These are phyloP conservation scores for Sugiyamaella chiloensis DNA, from an alignment of 805 yeast genomes.

Conservation along the genomic window DNA sequence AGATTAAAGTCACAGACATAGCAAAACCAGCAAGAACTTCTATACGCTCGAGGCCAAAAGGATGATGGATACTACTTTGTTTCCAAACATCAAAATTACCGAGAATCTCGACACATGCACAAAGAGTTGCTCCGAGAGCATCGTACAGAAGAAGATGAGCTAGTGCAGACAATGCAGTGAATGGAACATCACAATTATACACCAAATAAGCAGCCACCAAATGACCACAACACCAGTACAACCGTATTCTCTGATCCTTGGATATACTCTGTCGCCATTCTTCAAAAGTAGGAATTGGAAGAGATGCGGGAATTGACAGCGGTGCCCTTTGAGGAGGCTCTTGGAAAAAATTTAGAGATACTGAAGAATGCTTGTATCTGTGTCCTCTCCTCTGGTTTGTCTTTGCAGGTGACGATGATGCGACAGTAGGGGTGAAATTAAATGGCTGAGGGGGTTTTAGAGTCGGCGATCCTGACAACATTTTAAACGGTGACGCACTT, in stretches of 20 bases:
- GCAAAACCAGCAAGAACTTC: conserved; percentile 90
- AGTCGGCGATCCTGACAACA: background rate
- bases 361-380: conserved; percentile 92
- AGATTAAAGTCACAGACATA: conserved; percentile 73
- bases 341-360: conserved; percentile 91
- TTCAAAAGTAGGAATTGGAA: conserved; percentile 65
- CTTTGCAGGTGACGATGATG: conserved; percentile 22
- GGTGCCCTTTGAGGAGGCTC: conserved; percentile 80
- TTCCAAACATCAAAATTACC: conserved; percentile 94
- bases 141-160: conserved; percentile 89
- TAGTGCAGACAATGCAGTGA: conserved; percentile 65
- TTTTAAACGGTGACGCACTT: conserved; percentile 6
- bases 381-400: conserved; percentile 75
- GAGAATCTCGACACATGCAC: conserved; percentile 72
- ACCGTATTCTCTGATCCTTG: conserved; percentile 52
- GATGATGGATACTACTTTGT: conserved; percentile 73
- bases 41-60: conserved; percentile 90
- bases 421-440: conserved; percentile 6
- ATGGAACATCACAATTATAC: conserved; percentile 58
- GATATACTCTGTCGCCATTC: conserved; percentile 65
- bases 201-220: conserved; percentile 50
- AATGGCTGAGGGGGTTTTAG: conserved; percentile 8
- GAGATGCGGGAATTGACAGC: conserved; percentile 54
- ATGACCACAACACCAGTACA: conserved; percentile 61
- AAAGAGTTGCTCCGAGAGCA: conserved; percentile 67